These are phyloP conservation scores for Paxillus involutus DNA, from an alignment of 768 basidiomycete genomes.

Conservation along the genomic window DNA sequence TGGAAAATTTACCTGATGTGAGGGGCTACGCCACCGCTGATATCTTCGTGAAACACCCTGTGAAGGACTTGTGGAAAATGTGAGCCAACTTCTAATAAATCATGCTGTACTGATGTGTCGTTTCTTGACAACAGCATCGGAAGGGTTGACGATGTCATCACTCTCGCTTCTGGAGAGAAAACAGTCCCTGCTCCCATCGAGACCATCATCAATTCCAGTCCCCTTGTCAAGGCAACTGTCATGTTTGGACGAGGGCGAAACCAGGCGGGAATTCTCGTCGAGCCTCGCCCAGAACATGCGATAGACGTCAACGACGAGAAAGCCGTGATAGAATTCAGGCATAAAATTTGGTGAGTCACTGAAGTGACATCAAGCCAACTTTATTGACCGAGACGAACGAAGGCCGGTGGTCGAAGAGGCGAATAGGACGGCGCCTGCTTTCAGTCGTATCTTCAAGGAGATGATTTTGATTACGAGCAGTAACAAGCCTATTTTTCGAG, in stretches of 20 bases:
- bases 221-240: slow-evolving; percentile 21
- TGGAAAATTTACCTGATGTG: slow-evolving; percentile 31
- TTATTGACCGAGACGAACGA: background rate
- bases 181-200: slow-evolving; percentile 30
- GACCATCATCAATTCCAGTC: slow-evolving; percentile 20
- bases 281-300: slow-evolving; percentile 14
- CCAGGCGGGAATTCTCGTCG: slow-evolving; percentile 33
- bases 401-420: slow-evolving; percentile 47
- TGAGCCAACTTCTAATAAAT: slow-evolving; percentile 14
- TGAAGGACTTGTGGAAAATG: slow-evolving; percentile 43
- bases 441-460: slow-evolving; percentile 49
- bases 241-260: slow-evolving; percentile 37
- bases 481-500: slow-evolving; percentile 43
- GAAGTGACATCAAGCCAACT: no score
- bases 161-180: slow-evolving; percentile 21
- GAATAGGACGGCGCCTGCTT: slow-evolving; percentile 40
- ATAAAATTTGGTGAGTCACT: slow-evolving; percentile 24
- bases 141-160: slow-evolving; percentile 38
- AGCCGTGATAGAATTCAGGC: slow-evolving; percentile 28
- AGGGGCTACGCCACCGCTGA: slow-evolving; percentile 40
- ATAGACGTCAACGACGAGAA: slow-evolving; percentile 23
- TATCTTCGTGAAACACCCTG: slow-evolving; percentile 44
- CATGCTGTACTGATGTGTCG: slow-evolving; percentile 25
- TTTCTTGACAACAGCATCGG: slow-evolving; percentile 13
- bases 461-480: slow-evolving; percentile 48